Evolutionary conservation across 2,329 filamentous ascomycete genomes (phyloP), one percentile per base, ranked within the genome.

Genomic region (Stemphylium beticola): DNA sequence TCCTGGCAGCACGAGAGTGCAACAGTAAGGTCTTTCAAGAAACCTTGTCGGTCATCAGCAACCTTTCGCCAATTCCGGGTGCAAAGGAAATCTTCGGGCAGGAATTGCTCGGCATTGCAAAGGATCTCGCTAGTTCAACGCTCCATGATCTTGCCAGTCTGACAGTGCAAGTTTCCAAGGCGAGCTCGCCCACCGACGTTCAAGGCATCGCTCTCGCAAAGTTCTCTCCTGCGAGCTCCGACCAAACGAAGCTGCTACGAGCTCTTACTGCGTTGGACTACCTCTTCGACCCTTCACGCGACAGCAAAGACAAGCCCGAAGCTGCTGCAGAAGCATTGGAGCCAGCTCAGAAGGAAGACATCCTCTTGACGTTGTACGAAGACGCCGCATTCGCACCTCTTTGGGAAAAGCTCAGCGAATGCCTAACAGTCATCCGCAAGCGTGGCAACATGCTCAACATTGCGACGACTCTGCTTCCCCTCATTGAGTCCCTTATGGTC

Each of bases 21-120:
- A 96, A 92, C 71, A 93, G 91, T 60, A 97, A 96, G 81, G 98
- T 95, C 0, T 99, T 99, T 83, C 91, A 95, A 72, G 96, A 98
- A 75, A 98, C 95, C 0, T 85, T 99, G 49, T 95, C 93, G 14
- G 96, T 96, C n/a, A 96, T 99, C 81, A 98, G 96, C 79, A 97
- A 98, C 69, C 83, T 99, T 38, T 98, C 93, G 4, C 88, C 91
- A 34, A 95, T 99, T 57, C 92, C 93, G 14, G 92, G 90, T 11
- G 92, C 93, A 15, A 95, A 96, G 76, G 85, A 90, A 48, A 83
- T 92, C 10, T 98, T 99, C 73, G 95, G 95, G n/a, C 88, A 90
- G 64, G 93, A 99, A 76, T 83, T 99, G 45, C 91, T 96, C 54
- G 84, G 85, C 43, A 93, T 97, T 76, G 93, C 95, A 43, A 90